A percentile compares a stretch with the other conserved stretches of the same genome.
Evolutionary conservation across 768 basidiomycete species (phyloP).

Genomic region (Cyclocybe cylindracea): DNA sequence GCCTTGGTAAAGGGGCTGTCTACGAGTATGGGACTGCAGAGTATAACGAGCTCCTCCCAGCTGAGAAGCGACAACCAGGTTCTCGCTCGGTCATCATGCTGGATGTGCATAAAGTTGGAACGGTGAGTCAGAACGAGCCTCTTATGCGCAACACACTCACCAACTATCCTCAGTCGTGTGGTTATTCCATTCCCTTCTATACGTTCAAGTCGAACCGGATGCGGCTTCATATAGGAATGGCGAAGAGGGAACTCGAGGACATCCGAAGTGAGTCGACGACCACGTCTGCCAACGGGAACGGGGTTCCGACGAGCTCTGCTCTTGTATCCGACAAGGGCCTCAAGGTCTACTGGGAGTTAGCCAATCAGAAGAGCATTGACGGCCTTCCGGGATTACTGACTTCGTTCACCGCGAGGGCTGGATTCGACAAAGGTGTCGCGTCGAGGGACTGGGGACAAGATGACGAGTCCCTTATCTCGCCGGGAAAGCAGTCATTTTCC

Average conservation of each 20-base stretch:
- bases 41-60: conserved; percentile 49
- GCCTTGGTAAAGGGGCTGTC: conserved; percentile 40
- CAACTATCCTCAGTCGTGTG: conserved; percentile 48
- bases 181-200: conserved; percentile 58
- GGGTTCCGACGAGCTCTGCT: background rate
- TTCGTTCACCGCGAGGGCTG: conserved; percentile 12
- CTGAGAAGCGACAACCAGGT: conserved; percentile 46
- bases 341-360: conserved; percentile 47
- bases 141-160: background rate
- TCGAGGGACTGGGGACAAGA: conserved; percentile 15
- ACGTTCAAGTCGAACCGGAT: conserved; percentile 50
- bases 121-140: conserved; percentile 23
- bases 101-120: conserved; percentile 54
- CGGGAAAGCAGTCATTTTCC: background rate
- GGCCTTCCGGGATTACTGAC: conserved; percentile 16
- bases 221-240: conserved; percentile 39
- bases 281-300: background rate
- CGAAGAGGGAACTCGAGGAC: conserved; percentile 38
- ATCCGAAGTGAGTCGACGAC: conserved; percentile 17
- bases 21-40: conserved; percentile 60
- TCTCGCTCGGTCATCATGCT: conserved; percentile 57
- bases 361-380: conserved; percentile 18
- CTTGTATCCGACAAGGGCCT: conserved; percentile 38
- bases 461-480: conserved; percentile 9
- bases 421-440: conserved; percentile 7